These are phyloP conservation scores for Aspergillus bertholletiae DNA, from an alignment of 495 filamentous ascomycete species.

Conservation along the genomic window DNA sequence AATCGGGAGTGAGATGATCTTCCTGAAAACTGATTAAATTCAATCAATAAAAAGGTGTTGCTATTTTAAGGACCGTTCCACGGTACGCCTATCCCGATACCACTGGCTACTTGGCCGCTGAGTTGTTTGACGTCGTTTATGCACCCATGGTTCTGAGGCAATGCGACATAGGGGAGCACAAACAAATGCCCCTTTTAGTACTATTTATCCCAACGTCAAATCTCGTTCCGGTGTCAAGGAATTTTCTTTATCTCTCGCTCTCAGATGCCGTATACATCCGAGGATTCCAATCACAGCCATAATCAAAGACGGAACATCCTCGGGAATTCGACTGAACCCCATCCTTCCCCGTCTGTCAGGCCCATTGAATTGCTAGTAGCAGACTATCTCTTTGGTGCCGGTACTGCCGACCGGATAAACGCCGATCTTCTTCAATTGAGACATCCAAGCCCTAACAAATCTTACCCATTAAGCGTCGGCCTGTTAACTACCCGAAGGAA, in stretches of 20 bases:
- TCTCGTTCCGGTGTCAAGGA: no score
- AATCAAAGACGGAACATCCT: not conserved
- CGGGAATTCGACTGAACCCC: not conserved
- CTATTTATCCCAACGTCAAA: not conserved
- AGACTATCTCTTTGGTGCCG: not conserved
- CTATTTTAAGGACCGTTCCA: conserved; percentile 19
- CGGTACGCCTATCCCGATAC: not conserved
- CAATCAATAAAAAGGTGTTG: not conserved
- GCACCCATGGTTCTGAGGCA: not conserved
- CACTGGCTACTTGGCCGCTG: not conserved
- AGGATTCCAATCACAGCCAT: not conserved
- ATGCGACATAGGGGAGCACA: not conserved
- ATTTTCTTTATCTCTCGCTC: not conserved
- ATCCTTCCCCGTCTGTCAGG: not conserved
- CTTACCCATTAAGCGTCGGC: not conserved
- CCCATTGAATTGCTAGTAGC: not conserved
- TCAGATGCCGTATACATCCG: not conserved
- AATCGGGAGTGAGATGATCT: conserved; percentile 7
- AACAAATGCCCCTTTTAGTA: not conserved
- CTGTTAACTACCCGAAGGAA: not conserved
- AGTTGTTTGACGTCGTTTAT: not conserved
- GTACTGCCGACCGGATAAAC: not conserved
- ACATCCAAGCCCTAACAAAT: not conserved
- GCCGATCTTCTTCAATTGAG: not conserved
- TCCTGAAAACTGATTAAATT: conserved; percentile 5